Base-by-base conservation (phyloP, 192 early-diverging fungal genomes). In the Coemansia sp. region DNA sequence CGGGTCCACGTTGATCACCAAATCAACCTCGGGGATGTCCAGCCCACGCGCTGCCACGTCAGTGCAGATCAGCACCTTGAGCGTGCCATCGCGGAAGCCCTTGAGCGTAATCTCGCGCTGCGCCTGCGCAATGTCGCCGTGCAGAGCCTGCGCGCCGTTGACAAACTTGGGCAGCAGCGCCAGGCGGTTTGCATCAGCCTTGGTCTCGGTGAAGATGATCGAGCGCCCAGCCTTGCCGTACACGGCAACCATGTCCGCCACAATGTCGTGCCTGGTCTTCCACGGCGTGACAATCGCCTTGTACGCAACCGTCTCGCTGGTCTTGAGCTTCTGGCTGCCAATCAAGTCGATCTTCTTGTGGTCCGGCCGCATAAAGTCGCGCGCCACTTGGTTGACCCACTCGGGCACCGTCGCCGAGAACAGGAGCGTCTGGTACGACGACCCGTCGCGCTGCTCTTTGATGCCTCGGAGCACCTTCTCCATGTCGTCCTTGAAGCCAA, bases 1-100 rank as follows among this genome's bases (percentile, higher is more conserved):
- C 41, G 94, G 95, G 63, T 97, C 93, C 65, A 88, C 88, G 81
- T 98, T 97, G 83, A 98, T 92, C 18, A 98, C 95, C 35, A 98
- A 80, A 83, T 97, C 95, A 44, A 97, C 93, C 81, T 94, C 90
- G 38, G 93, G 93, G 64, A 98, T 95, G 83, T 97, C 94, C 59
- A 97, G 83, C 64, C 95, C 95, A 76, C 95, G 92, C 26, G 94
- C 95, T 35, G 90, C 86, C 19, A 98, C 95, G 74, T 98, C 95
- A 3, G 95, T 97, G 68, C 92, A 90, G 33, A 98, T 88, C 53
- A 97, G 88, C 66, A 93, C 83, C 88, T 92, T 63, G 24, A 95
- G 92, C 52, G 92, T 88, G 60, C 95, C 97, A 11, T 95, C 94
- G 57, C 97, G 87, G 39, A 95, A 95, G 26, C 95, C 83, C 56